Conservation (phyloP, 805 yeast species). For the Candida suzukii region DNA sequence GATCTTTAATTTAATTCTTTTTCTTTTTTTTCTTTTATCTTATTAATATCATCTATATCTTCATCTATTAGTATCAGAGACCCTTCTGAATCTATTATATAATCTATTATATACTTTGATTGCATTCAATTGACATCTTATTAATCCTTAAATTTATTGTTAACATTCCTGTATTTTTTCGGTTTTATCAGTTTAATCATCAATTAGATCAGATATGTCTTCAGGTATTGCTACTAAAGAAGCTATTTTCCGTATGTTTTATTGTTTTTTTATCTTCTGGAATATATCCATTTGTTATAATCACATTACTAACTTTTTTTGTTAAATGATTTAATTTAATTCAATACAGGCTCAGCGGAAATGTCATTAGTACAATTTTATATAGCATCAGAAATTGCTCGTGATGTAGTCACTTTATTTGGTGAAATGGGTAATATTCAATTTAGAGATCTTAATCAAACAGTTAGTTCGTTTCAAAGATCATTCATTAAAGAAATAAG, state of each 20-base stretch:
- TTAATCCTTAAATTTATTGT: neutral
- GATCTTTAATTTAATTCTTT: too few species aligned
- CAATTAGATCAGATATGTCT: neutral
- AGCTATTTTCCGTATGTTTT: constrained; percentile 17
- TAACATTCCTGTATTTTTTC: neutral
- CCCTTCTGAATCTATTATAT: too few species aligned
- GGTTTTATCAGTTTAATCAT: neutral
- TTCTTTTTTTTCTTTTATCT: too few species aligned
- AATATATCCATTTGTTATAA: too few species aligned
- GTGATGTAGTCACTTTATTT: constrained; percentile 77
- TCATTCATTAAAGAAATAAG: constrained; percentile 85
- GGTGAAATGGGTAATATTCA: constrained; percentile 86
- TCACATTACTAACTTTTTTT: neutral
- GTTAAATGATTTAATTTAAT: neutral
- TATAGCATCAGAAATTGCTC: constrained; percentile 81
- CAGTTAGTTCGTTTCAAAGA: constrained; percentile 81
- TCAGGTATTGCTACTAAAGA: constrained; percentile 3
- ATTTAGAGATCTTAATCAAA: constrained; percentile 79
- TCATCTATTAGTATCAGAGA: too few species aligned
- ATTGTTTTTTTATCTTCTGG: too few species aligned
- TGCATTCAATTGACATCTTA: too few species aligned
- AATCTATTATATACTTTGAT: too few species aligned
- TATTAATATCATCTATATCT: too few species aligned
- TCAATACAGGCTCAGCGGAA: constrained; percentile 88
- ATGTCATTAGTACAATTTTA: constrained; percentile 92